These are phyloP conservation scores for Neoboletus subvelutipes DNA, from an alignment of 768 basidiomycete species.

Conservation along the genomic window DNA sequence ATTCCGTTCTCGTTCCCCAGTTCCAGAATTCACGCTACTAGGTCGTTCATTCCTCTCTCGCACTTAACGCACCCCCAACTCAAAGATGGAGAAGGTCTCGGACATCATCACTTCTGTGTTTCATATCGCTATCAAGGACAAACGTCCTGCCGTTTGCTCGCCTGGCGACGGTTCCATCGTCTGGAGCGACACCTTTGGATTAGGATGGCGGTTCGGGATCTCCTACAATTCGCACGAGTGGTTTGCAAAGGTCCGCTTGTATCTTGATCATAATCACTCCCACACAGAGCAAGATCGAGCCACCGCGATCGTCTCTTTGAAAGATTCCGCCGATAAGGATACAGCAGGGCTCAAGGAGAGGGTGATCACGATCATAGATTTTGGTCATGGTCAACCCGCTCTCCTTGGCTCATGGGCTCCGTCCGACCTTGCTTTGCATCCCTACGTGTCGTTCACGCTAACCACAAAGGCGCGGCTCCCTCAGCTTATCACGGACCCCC, in stretches of 20 bases:
- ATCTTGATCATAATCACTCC: slow-evolving; percentile 29
- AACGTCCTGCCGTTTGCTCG: slow-evolving; percentile 16
- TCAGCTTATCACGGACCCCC: slow-evolving; percentile 11
- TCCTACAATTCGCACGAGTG: slow-evolving; percentile 18
- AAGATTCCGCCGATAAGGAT: background rate
- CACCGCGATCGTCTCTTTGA: slow-evolving; percentile 11
- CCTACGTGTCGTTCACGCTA: slow-evolving; percentile 25
- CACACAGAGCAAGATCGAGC: slow-evolving; percentile 24
- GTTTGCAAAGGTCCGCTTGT: slow-evolving; percentile 25
- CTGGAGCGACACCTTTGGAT: slow-evolving; percentile 29
- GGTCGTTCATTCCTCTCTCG: too few relatives aligned
- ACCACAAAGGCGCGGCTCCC: slow-evolving; percentile 17
- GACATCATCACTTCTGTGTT: slow-evolving; percentile 27
- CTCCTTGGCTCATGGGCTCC: slow-evolving; percentile 26
- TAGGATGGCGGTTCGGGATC: slow-evolving; percentile 31
- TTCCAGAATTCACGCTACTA: background rate
- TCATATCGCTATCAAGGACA: slow-evolving; percentile 24
- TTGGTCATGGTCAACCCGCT: slow-evolving; percentile 26
- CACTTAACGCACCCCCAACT: too few relatives aligned
- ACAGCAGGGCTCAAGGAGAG: slow-evolving; percentile 11
- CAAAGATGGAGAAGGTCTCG: slow-evolving; percentile 25
- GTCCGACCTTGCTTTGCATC: slow-evolving; percentile 8
- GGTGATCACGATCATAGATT: slow-evolving; percentile 20
- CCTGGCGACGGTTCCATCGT: slow-evolving; percentile 2
- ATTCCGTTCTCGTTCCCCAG: background rate